Evolutionary conservation across 148 eudicot genomes (phyloP), one percentile per base, ranked within the genome.

Genomic region (Pharnaceum exiguum): DNA sequence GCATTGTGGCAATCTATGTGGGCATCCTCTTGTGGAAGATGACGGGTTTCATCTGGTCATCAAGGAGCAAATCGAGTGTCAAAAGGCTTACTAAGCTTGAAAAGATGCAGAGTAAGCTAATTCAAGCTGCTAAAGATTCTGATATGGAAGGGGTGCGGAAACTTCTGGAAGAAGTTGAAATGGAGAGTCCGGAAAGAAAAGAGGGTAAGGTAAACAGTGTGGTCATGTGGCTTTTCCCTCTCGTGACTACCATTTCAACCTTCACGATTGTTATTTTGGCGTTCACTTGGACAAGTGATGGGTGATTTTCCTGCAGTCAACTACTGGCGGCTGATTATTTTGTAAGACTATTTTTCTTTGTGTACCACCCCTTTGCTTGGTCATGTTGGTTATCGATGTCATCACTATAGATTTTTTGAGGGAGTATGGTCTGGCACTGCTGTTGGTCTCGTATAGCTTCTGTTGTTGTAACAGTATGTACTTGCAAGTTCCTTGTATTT

Each of bases 11-110:
- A 46, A 89, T 94, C 54, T 94, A 89, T 32, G 90, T 94, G 28
- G 96, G 95, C 17, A 65, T 93, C 70, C 85, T 94, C 24, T 60
- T 94, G 26, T 94, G 99, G 99, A 88, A 83, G 73, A 75, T 82
- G 89, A 89, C 90, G 0, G 86, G 89, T 8, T 83, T 86, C 52
- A 52, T 94, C 46, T 89, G 99, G 99, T 75, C 82, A 32, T 44
- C 70, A 11, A 74, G 74, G 62, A 71, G 74, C 27, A 27, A 39
- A 31, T 66, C 78, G 1, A 75, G 74, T 62, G 32, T 54, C 17
- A 76, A 63, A 69, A 71, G 76, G 58, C 77, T 78, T 10, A 33
- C 62, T 3, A 89, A 82, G 65, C 89, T 94, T 0, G 99, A 93
- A 48, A 83, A 69, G 58, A 71, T 93, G 43, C 82, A 85, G 49